phyloP scores from a whole-genome alignment of 176 grass and related monocot species.

The Aegilops tauschii region DNA sequence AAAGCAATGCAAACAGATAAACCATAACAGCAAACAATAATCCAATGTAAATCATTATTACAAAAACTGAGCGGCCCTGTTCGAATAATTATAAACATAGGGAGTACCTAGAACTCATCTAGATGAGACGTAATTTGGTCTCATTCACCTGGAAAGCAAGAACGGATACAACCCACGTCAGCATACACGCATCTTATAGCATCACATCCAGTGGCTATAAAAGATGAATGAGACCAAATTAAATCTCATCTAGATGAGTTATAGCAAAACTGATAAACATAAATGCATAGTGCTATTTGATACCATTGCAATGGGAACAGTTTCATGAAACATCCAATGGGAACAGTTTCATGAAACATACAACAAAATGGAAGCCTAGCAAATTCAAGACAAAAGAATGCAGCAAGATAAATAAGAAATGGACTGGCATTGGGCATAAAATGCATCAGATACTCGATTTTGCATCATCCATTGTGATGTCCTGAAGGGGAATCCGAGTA shows the following conservation, averaged over 20 bases:
- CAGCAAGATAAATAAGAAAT: background rate
- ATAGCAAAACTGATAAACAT: no score
- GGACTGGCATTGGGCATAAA: background rate
- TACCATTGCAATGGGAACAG: background rate
- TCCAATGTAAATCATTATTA: background rate
- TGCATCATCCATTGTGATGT: constrained; percentile 91
- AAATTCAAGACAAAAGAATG: background rate
- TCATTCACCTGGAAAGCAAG: no score
- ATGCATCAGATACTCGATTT: constrained; percentile 81
- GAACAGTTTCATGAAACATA: background rate
- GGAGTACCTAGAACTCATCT: no score
- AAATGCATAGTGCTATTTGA: background rate
- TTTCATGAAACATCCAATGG: background rate
- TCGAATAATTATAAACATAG: no score
- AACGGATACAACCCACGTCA: no score
- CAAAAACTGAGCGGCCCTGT: background rate
- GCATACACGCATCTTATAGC: no score
- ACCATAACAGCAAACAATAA: background rate
- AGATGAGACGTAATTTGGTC: no score
- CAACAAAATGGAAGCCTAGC: background rate
- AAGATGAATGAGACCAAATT: no score
- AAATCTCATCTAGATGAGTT: no score
- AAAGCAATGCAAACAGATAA: background rate
- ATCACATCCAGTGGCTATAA: no score
- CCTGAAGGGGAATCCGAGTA: constrained; percentile 99